phyloP scores from a whole-genome alignment of 495 filamentous ascomycete genomes.

The Aspergillus sclerotiicarbonarius region DNA sequence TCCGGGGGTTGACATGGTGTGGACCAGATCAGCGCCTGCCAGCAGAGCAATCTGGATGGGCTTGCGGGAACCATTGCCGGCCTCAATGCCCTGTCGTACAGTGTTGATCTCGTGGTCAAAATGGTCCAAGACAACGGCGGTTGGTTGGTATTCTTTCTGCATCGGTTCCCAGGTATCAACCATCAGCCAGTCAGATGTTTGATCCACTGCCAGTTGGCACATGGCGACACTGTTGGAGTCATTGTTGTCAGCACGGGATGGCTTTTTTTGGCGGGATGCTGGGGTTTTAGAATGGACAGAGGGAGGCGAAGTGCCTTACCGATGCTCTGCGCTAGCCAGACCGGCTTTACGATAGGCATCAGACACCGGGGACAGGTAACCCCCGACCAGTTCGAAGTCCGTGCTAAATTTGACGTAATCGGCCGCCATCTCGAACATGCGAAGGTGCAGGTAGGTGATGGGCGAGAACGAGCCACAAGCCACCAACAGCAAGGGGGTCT shows the following conservation, averaged over 20 bases:
- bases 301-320: slow-evolving; percentile 40
- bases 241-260: slow-evolving; percentile 12
- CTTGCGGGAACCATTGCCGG: slow-evolving; percentile 56
- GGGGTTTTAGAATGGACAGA: no score
- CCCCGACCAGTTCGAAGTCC: slow-evolving; percentile 80
- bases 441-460: slow-evolving; percentile 78
- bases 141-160: slow-evolving; percentile 80
- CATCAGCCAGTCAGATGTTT: slow-evolving; percentile 76
- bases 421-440: slow-evolving; percentile 91
- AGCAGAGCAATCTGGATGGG: slow-evolving; percentile 70
- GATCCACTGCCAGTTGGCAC: slow-evolving; percentile 79
- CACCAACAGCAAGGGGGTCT: slow-evolving; percentile 78
- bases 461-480: slow-evolving; percentile 91
- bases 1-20: slow-evolving; percentile 74
- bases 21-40: slow-evolving; percentile 79
- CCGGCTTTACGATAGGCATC: slow-evolving; percentile 92
- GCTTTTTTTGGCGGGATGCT: background rate
- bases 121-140: slow-evolving; percentile 84
- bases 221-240: slow-evolving; percentile 44
- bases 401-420: slow-evolving; percentile 80
- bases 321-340: slow-evolving; percentile 70
- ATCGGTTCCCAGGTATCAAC: slow-evolving; percentile 78
- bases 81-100: slow-evolving; percentile 69
- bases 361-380: slow-evolving; percentile 75
- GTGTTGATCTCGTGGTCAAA: slow-evolving; percentile 86